Percentiles rank a stretch among this genome's conserved stretches.
These are phyloP conservation scores for Closterium sp. DNA, from an alignment of 139 green algal genomes.

Conservation along the genomic window DNA sequence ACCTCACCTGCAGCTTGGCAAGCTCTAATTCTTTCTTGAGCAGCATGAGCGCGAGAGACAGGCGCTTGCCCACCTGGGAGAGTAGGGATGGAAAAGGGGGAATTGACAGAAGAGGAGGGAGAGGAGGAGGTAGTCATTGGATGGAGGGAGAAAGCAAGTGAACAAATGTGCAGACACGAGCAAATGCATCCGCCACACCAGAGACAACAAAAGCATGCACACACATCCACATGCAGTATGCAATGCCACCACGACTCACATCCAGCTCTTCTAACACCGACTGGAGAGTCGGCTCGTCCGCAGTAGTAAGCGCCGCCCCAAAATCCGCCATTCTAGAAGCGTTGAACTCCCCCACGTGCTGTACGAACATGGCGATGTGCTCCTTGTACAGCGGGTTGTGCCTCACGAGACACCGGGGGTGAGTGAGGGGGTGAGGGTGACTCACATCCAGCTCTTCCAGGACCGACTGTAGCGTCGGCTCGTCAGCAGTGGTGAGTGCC, in stretches of 20 bases:
- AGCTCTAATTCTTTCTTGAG: constrained; percentile 98
- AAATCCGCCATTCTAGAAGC: constrained; percentile 83
- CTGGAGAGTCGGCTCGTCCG: constrained; percentile 80
- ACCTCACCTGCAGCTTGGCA: constrained; percentile 77
- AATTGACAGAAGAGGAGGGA: background rate
- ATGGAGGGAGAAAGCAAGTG: constrained; percentile 1
- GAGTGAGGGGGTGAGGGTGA: background rate
- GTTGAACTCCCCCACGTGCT: constrained; percentile 62
- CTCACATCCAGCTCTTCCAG: constrained; percentile 71
- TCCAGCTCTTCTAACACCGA: constrained; percentile 76
- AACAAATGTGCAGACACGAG: background rate
- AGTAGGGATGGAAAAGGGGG: background rate
- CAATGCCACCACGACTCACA: background rate
- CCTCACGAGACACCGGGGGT: constrained; percentile 70
- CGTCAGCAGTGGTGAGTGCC: constrained; percentile 80
- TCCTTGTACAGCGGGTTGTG: constrained; percentile 82
- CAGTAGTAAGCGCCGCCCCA: constrained; percentile 79
- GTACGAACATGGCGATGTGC: constrained; percentile 78
- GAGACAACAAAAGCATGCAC: no score
- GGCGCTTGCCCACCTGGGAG: constrained; percentile 53
- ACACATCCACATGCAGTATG: no score
- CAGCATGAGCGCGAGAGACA: constrained; percentile 72
- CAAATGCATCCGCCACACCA: background rate
- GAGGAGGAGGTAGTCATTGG: background rate
- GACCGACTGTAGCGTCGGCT: constrained; percentile 75